phyloP scores from a whole-genome alignment of 306 rosid genomes.

The Dalbergia oliveri region DNA sequence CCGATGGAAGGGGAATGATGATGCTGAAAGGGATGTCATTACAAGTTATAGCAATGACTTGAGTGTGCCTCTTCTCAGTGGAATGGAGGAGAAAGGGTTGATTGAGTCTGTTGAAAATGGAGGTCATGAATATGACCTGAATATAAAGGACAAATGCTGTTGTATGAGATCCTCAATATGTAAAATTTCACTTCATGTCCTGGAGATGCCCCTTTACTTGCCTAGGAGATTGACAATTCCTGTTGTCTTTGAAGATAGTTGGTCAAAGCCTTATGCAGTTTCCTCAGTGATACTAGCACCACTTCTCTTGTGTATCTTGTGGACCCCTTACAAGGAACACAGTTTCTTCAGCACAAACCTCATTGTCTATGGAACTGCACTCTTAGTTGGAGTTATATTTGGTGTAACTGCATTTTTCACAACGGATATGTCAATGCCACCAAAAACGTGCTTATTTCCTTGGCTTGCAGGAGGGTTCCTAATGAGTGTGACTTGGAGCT shows the following conservation, averaged over 20 bases:
- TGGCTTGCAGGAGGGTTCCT: conserved; percentile 66
- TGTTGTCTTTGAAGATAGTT: conserved; percentile 58
- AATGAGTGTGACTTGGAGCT: conserved; percentile 70
- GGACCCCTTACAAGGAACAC: conserved; percentile 25
- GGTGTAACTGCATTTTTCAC: conserved; percentile 49
- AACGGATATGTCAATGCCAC: conserved; percentile 51
- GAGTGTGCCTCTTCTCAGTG: conserved; percentile 54
- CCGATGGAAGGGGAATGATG: conserved; percentile 42
- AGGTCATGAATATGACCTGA: conserved; percentile 35
- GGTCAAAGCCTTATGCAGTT: conserved; percentile 61
- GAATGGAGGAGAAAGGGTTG: conserved; percentile 51
- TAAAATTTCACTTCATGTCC: conserved; percentile 28
- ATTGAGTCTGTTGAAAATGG: conserved; percentile 39
- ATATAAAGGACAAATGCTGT: conserved; percentile 42
- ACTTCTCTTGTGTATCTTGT: conserved; percentile 50
- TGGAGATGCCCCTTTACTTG: conserved; percentile 65
- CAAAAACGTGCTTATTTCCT: conserved; percentile 51
- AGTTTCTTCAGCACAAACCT: conserved; percentile 36
- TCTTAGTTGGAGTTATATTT: conserved; percentile 46
- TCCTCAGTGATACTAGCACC: conserved; percentile 56
- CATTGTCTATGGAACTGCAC: conserved; percentile 52
- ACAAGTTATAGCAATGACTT: conserved; percentile 46
- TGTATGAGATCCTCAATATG: conserved; percentile 40
- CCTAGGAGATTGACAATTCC: conserved; percentile 68
- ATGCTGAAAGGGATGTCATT: conserved; percentile 31